Evolutionary conservation across 2,329 filamentous ascomycete species (phyloP), one percentile per base, ranked within the genome.

Genomic region (Parascedosporium putredinis): DNA sequence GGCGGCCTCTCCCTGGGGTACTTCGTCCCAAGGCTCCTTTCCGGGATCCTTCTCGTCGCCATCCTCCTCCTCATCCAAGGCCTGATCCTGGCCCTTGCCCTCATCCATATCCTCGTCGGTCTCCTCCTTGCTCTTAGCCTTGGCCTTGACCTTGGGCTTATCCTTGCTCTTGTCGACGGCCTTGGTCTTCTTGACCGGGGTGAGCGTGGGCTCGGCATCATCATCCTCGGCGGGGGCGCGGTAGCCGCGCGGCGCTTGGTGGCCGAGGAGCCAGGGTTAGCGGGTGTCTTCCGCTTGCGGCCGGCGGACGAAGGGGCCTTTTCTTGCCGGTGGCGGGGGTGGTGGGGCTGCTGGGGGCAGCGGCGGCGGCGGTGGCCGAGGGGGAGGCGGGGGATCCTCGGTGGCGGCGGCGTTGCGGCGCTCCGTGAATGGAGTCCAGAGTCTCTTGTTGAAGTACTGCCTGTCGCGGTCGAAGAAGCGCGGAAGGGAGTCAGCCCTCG

Each of bases 401-500:
- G n/a, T n/a, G n/a, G n/a, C n/a, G 4, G 43, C 51, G 16, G 52
- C 49, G 33, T 56, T 58, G 48, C 60, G 56, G 10, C 63, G 63
- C 16, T 46, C 47, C 34, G 60, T 63, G 56, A 65, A 67, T 5
- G 65, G 58, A 33, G 59, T 63, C 53, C 67, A 55, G 54, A 70
- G 63, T 18, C 55, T 53, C 55, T 70, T 70, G 54, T 58, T 60
- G 55, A 65, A 69, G 44, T 66, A 66, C 55, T 70, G 67, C 2
- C 67, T 70, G 38, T n/a, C 2, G n/a, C n/a, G n/a, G n/a, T n/a
- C n/a, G n/a, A 23, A 20, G 52, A 45, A 42, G n/a, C n/a, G n/a
- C n/a, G n/a, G n/a, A n/a, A n/a, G n/a, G n/a, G n/a, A n/a, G n/a
- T n/a, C n/a, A n/a, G n/a, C n/a, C n/a, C n/a, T n/a, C n/a, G n/a